Conservation (phyloP, 2,329 filamentous ascomycete genomes). For the Epichloe sylvatica region DNA sequence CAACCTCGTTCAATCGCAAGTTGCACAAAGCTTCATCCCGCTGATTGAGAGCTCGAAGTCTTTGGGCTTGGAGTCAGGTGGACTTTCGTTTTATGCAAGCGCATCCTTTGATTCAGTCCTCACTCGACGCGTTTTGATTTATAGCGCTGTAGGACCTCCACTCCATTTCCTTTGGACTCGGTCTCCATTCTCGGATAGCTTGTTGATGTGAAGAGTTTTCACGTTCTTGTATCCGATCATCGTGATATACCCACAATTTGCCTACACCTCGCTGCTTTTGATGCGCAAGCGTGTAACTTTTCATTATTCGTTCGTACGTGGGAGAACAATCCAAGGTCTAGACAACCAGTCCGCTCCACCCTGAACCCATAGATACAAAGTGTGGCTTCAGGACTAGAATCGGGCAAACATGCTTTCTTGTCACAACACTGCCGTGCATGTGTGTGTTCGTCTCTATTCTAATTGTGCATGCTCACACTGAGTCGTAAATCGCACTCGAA, state of each 20-base stretch:
- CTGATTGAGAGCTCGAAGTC: neutral
- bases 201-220: neutral
- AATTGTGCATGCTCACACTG: neutral
- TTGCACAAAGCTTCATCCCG: neutral
- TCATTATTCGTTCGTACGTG: conserved; percentile 44
- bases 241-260: conserved; percentile 37
- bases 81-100: neutral
- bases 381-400: conserved; percentile 51
- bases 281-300: conserved; percentile 48
- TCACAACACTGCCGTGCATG: neutral
- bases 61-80: neutral
- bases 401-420: conserved; percentile 39
- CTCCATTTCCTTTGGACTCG: neutral
- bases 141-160: neutral
- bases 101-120: neutral
- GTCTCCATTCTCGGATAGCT: neutral
- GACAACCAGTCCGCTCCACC: conserved; percentile 56
- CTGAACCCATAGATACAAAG: conserved; percentile 39
- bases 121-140: neutral
- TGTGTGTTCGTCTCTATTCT: neutral
- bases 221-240: neutral
- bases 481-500: neutral
- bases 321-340: conserved; percentile 50
- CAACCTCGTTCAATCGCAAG: neutral
- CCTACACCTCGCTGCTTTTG: conserved; percentile 45